A percentile compares a stretch with the other conserved stretches of the same genome.
These are phyloP conservation scores for Rhizopus microsporus DNA, from an alignment of 371 early-diverging fungal genomes.

Conservation along the genomic window DNA sequence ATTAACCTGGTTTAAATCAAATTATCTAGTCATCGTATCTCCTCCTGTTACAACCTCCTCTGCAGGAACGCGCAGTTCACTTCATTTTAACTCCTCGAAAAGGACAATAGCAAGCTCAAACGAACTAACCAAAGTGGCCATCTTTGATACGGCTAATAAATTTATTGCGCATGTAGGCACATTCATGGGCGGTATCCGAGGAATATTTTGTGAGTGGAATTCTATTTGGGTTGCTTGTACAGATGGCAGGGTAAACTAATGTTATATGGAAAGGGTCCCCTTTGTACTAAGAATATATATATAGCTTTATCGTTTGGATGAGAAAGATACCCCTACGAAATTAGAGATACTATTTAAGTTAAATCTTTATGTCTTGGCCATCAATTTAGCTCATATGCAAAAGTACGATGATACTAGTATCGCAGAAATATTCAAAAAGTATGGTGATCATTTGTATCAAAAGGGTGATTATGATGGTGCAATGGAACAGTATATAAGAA, in stretches of 20 bases:
- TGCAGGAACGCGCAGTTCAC: conserved; percentile 31
- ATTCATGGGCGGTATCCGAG: conserved; percentile 68
- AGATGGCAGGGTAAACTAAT: conserved; percentile 68
- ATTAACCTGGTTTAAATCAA: conserved; percentile 74
- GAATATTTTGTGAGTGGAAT: conserved; percentile 86
- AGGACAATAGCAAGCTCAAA: conserved; percentile 25
- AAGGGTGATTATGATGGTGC: conserved; percentile 91
- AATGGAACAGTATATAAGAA: conserved; percentile 88
- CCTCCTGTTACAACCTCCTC: conserved; percentile 58
- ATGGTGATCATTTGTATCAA: conserved; percentile 83
- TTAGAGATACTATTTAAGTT: conserved; percentile 85
- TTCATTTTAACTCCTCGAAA: conserved; percentile 32
- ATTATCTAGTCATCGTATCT: conserved; percentile 76
- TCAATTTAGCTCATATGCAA: conserved; percentile 76
- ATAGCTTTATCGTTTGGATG: conserved; percentile 79
- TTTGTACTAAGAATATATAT: neutral
- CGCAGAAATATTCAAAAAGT: conserved; percentile 88
- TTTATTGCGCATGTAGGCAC: conserved; percentile 82
- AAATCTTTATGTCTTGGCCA: conserved; percentile 86
- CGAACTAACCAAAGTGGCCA: conserved; percentile 72
- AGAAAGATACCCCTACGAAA: conserved; percentile 85
- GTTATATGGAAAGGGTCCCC: neutral
- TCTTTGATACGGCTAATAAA: conserved; percentile 90
- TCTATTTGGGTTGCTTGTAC: conserved; percentile 85
- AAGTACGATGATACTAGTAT: conserved; percentile 75